Percentiles rank a stretch among this genome's conserved stretches.
Conservation (phyloP, 2,329 filamentous ascomycete genomes). For the Colletotrichum sp. region DNA sequence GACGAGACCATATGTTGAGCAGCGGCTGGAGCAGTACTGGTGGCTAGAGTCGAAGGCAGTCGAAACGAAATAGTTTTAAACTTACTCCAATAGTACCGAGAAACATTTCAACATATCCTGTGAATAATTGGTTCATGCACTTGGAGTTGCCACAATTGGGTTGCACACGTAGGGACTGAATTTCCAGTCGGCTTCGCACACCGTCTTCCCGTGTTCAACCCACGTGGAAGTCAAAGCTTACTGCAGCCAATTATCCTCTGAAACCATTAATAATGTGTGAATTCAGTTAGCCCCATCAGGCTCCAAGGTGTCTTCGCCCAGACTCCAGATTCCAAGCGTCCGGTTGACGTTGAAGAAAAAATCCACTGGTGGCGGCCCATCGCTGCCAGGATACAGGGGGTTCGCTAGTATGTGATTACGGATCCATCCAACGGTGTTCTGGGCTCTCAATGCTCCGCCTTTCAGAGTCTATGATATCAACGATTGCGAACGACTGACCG, state of each 20-base stretch:
- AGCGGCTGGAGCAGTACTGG: background rate
- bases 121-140: background rate
- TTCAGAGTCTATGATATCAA: background rate
- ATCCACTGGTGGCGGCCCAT: background rate
- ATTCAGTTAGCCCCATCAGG: background rate
- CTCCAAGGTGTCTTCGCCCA: background rate
- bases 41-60: background rate
- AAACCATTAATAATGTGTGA: background rate
- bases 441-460: background rate
- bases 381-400: background rate
- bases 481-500: background rate
- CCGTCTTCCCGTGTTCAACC: background rate
- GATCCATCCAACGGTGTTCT: background rate
- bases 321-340: background rate
- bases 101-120: background rate
- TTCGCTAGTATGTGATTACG: background rate
- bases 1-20: background rate
- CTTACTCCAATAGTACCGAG: background rate
- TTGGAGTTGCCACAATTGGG: background rate
- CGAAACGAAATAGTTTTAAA: background rate
- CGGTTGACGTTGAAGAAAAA: background rate
- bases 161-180: background rate
- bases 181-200: background rate
- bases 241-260: background rate
- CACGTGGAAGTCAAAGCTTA: background rate